Conservation (phyloP, 768 basidiomycete species). For the Daedalea quercina region DNA sequence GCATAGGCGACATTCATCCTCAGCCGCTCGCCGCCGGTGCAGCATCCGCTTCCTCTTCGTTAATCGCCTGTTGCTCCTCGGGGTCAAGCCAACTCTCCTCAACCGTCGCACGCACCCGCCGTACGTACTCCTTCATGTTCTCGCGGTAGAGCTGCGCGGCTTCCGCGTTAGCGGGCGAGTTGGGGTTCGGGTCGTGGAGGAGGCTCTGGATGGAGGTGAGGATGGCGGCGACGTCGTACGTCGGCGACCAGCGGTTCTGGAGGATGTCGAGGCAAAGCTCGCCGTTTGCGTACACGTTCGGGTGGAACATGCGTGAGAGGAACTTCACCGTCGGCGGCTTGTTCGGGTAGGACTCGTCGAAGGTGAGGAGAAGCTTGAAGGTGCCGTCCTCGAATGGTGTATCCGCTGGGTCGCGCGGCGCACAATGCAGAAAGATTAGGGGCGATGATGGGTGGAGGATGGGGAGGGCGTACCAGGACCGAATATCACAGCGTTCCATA, state of each 20-base stretch:
- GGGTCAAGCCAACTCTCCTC: slow-evolving; percentile 93
- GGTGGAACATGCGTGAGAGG: slow-evolving; percentile 97
- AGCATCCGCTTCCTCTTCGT: slow-evolving; percentile 23
- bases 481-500: slow-evolving; percentile 99
- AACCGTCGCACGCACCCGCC: slow-evolving; percentile 87
- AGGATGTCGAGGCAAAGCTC: slow-evolving; percentile 98
- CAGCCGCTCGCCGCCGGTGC: neutral
- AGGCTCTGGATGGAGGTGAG: slow-evolving; percentile 94
- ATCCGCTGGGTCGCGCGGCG: slow-evolving; percentile 56
- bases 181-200: slow-evolving; percentile 96
- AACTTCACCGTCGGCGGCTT: slow-evolving; percentile 98
- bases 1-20: no score
- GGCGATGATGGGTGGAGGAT: neutral
- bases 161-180: slow-evolving; percentile 97
- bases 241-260: slow-evolving; percentile 98
- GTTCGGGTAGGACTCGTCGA: slow-evolving; percentile 98
- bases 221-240: slow-evolving; percentile 98
- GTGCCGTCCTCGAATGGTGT: slow-evolving; percentile 99
- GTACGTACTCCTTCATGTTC: slow-evolving; percentile 97
- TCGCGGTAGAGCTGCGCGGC: slow-evolving; percentile 95
- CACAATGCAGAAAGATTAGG: slow-evolving; percentile 3
- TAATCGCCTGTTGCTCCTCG: slow-evolving; percentile 57
- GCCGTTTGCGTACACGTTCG: slow-evolving; percentile 97
- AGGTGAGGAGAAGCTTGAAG: slow-evolving; percentile 91
- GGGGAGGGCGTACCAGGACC: slow-evolving; percentile 70